Evolutionary conservation across 495 filamentous ascomycete species (phyloP).

Genomic region (Aspergillus biplanus): DNA sequence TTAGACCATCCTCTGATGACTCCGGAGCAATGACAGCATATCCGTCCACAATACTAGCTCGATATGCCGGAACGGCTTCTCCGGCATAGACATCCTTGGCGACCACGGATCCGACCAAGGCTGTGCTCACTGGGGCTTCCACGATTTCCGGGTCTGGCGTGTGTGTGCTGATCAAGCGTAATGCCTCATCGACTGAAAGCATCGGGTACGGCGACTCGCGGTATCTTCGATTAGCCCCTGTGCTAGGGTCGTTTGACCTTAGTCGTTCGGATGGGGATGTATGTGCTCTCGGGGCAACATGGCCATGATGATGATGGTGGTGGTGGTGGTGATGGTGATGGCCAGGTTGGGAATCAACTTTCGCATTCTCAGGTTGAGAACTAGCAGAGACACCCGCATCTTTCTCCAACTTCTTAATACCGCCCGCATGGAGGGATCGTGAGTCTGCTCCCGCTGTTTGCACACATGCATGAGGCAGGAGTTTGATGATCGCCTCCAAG

Average conservation of each 20-base stretch:
- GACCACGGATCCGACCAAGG: slow-evolving; percentile 73
- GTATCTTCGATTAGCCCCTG: slow-evolving; percentile 76
- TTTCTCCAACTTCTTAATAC: slow-evolving; percentile 79
- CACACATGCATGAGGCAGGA: slow-evolving; percentile 89
- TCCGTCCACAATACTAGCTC: slow-evolving; percentile 95
- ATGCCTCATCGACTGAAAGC: slow-evolving; percentile 80
- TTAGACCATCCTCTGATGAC: slow-evolving; percentile 52
- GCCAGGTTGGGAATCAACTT: slow-evolving; percentile 25
- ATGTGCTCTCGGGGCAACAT: slow-evolving; percentile 70
- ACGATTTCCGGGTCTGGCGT: slow-evolving; percentile 62
- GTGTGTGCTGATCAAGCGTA: slow-evolving; percentile 69
- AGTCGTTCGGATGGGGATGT: slow-evolving; percentile 64
- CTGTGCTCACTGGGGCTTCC: slow-evolving; percentile 60
- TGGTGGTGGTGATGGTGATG: slow-evolving; percentile 52
- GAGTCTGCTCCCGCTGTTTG: slow-evolving; percentile 88
- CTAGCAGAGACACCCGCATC: slow-evolving; percentile 67
- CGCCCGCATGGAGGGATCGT: slow-evolving; percentile 75
- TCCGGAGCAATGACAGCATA: slow-evolving; percentile 72
- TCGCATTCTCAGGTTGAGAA: not conserved
- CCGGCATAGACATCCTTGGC: slow-evolving; percentile 79
- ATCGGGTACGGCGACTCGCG: slow-evolving; percentile 91
- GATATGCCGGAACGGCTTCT: slow-evolving; percentile 88
- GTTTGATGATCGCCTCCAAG: slow-evolving; percentile 84
- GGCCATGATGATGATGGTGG: slow-evolving; percentile 61
- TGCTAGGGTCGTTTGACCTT: slow-evolving; percentile 78